Evolutionary conservation across 2,329 filamentous ascomycete genomes (phyloP).

Genomic region (Stachybotrys echinatus): DNA sequence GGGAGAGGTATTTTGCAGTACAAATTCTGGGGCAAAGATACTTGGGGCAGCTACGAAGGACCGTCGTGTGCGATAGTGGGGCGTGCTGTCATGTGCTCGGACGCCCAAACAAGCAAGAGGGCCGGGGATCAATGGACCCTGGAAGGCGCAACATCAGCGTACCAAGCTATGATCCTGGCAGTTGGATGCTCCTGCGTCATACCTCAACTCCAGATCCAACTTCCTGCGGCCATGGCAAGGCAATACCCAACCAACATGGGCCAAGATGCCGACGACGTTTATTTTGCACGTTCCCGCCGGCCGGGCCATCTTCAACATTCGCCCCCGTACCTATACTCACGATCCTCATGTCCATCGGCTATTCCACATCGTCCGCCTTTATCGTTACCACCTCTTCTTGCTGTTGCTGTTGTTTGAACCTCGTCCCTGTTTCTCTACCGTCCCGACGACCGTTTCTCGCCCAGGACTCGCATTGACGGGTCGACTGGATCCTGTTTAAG

Average conservation of each 20-base stretch:
- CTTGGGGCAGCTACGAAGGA: too few relatives aligned
- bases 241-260: not conserved
- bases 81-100: not conserved
- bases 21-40: too few relatives aligned
- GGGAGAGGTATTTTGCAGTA: too few relatives aligned
- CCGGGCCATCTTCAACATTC: not conserved
- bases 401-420: not conserved
- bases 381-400: not conserved
- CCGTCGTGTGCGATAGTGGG: too few relatives aligned
- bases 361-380: not conserved
- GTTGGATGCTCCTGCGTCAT: slow-evolving; percentile 9
- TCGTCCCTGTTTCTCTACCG: not conserved
- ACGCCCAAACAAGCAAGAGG: not conserved
- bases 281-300: not conserved
- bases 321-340: not conserved
- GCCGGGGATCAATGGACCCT: not conserved
- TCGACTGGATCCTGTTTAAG: too few relatives aligned
- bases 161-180: slow-evolving; percentile 4
- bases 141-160: not conserved
- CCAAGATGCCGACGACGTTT: not conserved
- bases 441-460: not conserved
- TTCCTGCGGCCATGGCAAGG: not conserved
- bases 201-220: not conserved
- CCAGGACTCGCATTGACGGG: not conserved
- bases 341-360: not conserved